phyloP scores from a whole-genome alignment of 176 grass and related monocot genomes.

The Chloris gayana region DNA sequence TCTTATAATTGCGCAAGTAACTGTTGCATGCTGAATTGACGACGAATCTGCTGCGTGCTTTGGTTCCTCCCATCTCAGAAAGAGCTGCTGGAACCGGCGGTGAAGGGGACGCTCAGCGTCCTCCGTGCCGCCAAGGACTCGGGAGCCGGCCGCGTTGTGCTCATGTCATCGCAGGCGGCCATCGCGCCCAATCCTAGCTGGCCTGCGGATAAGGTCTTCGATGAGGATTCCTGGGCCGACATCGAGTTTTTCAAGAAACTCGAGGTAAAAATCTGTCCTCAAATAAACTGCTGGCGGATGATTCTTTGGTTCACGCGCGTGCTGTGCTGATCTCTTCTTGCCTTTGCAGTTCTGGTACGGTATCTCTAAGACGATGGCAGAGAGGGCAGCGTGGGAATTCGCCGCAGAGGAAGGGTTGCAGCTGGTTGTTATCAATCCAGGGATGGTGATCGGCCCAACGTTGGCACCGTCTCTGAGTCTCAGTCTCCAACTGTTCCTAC shows the following conservation, averaged over 20 bases:
- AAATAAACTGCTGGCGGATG: not conserved
- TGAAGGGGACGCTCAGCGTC: conserved; percentile 64
- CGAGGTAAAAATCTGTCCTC: conserved; percentile 12
- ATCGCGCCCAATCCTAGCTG: conserved; percentile 50
- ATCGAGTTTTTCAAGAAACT: conserved; percentile 53
- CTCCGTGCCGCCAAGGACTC: conserved; percentile 48
- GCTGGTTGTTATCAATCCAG: conserved; percentile 57
- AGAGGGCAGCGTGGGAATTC: conserved; percentile 62
- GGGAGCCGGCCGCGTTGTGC: conserved; percentile 41
- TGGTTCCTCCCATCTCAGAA: conserved; percentile 36
- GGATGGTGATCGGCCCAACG: conserved; percentile 47
- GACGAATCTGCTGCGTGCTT: not conserved
- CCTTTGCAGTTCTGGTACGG: conserved; percentile 49
- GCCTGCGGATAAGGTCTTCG: conserved; percentile 48
- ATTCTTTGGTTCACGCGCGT: not conserved
- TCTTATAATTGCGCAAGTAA: not conserved
- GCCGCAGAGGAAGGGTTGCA: conserved; percentile 45
- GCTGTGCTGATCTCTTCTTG: not conserved
- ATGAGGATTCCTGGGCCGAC: conserved; percentile 63
- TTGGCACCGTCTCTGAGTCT: conserved; percentile 29
- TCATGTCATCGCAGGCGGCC: conserved; percentile 53
- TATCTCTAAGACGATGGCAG: conserved; percentile 65
- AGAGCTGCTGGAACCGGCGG: conserved; percentile 50
- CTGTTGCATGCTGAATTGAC: not conserved
- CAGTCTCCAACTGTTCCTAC: conserved; percentile 27